Base-by-base conservation (phyloP, 2,329 filamentous ascomycete species). In the Domatiomyces catenatus region DNA sequence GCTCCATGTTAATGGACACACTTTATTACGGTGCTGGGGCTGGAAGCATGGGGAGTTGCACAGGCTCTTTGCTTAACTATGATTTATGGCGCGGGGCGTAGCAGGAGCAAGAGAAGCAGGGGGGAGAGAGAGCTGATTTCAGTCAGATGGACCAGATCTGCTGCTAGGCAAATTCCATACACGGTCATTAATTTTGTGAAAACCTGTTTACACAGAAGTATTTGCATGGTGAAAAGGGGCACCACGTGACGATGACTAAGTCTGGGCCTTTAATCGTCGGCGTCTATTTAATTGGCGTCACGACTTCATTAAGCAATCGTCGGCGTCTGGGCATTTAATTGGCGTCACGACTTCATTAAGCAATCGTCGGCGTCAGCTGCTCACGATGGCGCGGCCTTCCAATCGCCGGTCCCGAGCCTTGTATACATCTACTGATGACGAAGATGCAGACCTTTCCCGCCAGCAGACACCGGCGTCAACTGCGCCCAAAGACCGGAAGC, bases 401-500 rank as follows among this genome's bases (percentile, higher is more conserved):
- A 26, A 22, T 45, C 56, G 59, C 39, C 53, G 59, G 3, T 49
- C 54, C 8, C 51, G 58, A 20, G 28, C 50, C 5, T 24, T 24
- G 3, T 42, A 47, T 24, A 56, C 60, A 46, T 57, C 58, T 45
- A 2, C 32, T 15, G 50, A 54, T 5, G 50, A 53, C 5, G 59
- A 62, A 17, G 54, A 54, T 6, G 57, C 61, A 2, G 50, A 55
- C 45, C 4, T 45, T 7, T 53, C 54, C 18, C 46, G 58, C 48
- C 53, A 55, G n/a, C 51, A 52, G 28, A 59, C 58, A 3, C 58
- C 59, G 15, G 46, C 50, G 8, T 61, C 59, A 10, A 55, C 54
- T 17, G 53, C 58, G 8, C 53, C 53, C 7, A 53, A 58, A 24
- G 54, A 60, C 46, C 52, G 54, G 48, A 61, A 61, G 44, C 52